Conservation (phyloP, 768 basidiomycete species). For the Leccinum variicolor region DNA sequence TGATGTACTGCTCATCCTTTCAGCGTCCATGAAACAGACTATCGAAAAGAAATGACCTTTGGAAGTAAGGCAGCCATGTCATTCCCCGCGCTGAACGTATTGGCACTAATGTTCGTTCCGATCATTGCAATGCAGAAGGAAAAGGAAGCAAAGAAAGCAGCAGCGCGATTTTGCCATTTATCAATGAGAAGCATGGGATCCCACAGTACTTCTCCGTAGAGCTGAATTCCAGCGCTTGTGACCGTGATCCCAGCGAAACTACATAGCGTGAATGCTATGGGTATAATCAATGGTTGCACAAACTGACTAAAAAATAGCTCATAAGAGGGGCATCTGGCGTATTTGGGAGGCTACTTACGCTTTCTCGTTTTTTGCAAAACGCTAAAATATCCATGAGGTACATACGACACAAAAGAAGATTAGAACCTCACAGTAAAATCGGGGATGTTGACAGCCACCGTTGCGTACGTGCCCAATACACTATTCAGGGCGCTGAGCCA, state of each 20-base stretch:
- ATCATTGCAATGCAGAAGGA: slow-evolving; percentile 71
- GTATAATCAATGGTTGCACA: slow-evolving; percentile 73
- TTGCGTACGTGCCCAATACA: slow-evolving; percentile 70
- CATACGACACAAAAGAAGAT: neutral
- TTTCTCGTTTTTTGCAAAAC: slow-evolving; percentile 69
- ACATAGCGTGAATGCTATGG: slow-evolving; percentile 71
- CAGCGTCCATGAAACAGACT: neutral
- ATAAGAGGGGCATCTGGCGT: neutral
- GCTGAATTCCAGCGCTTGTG: slow-evolving; percentile 66
- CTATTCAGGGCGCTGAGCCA: slow-evolving; percentile 80
- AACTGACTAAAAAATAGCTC: slow-evolving; percentile 48
- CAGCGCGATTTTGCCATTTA: slow-evolving; percentile 81
- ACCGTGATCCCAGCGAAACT: slow-evolving; percentile 81
- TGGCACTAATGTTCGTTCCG: slow-evolving; percentile 75
- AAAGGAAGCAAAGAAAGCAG: slow-evolving; percentile 78
- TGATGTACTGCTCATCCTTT: slow-evolving; percentile 22
- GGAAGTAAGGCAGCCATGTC: slow-evolving; percentile 81
- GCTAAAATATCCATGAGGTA: slow-evolving; percentile 32
- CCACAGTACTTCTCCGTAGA: slow-evolving; percentile 73
- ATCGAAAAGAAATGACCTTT: slow-evolving; percentile 17
- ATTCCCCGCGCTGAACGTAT: slow-evolving; percentile 72
- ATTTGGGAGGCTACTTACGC: slow-evolving; percentile 40
- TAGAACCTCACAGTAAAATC: slow-evolving; percentile 61
- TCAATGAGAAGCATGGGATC: slow-evolving; percentile 74
- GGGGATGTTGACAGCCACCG: slow-evolving; percentile 75